Conservation (phyloP, 2,329 filamentous ascomycete genomes). For the Leptoxyphium fumago region DNA sequence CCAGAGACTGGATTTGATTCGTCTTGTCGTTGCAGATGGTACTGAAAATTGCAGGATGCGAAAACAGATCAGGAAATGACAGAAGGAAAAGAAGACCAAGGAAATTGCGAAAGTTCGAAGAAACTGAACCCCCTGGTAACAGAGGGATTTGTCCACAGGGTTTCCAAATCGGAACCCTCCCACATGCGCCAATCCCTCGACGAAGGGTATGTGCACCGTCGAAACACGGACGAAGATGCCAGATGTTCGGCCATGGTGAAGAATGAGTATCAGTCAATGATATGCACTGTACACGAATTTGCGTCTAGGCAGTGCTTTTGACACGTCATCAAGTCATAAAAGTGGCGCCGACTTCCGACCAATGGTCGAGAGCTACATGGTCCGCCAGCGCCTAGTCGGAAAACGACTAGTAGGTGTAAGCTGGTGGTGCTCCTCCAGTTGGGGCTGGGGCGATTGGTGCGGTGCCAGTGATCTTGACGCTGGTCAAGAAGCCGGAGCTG, state of each 20-base stretch:
- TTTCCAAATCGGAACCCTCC: too few species aligned
- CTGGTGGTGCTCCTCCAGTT: neutral
- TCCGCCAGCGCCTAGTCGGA: too few species aligned
- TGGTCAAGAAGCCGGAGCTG: conserved; percentile 17
- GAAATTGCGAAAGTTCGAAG: too few species aligned
- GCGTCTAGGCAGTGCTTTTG: neutral
- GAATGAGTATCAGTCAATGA: neutral
- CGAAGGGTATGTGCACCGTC: too few species aligned
- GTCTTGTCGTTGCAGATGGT: neutral
- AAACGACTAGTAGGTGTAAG: neutral
- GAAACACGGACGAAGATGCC: neutral
- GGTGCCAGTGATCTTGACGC: conserved; percentile 9
- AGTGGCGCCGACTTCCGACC: neutral
- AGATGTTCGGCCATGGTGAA: neutral
- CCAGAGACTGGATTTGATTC: neutral
- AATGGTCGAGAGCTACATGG: neutral
- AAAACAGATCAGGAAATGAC: too few species aligned
- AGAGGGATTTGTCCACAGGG: too few species aligned
- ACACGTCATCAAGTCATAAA: neutral
- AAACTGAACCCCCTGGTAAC: too few species aligned
- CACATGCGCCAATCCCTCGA: too few species aligned
- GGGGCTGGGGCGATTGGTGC: neutral
- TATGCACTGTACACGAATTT: neutral
- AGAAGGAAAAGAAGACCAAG: too few species aligned
- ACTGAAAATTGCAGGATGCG: neutral